A percentile compares a stretch with the other conserved stretches of the same genome.
phyloP scores from a whole-genome alignment of 805 yeast species.

The Nakazawaea ambrosiae region DNA sequence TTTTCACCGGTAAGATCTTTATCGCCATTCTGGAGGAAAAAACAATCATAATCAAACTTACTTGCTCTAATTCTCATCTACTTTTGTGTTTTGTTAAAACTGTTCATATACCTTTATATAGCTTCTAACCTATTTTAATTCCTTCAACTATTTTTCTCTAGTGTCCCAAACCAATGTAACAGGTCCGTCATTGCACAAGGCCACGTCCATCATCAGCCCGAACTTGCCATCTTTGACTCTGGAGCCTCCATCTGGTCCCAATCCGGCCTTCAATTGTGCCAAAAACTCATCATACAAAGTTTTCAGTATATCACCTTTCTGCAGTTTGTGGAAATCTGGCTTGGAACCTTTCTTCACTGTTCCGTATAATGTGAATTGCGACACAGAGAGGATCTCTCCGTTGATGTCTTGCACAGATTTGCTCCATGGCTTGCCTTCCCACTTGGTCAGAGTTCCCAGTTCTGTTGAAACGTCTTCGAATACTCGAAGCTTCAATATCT shows the following conservation, averaged over 20 bases:
- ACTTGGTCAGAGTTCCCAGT: constrained; percentile 39
- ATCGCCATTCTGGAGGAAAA: constrained; percentile 23
- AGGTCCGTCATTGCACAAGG: constrained; percentile 86
- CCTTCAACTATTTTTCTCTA: constrained; percentile 15
- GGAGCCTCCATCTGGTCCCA: constrained; percentile 56
- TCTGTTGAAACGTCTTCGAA: constrained; percentile 50
- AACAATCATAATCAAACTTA: constrained; percentile 4
- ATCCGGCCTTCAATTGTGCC: constrained; percentile 32
- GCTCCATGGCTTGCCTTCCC: constrained; percentile 72
- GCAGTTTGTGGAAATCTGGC: constrained; percentile 92
- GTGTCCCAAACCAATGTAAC: constrained; percentile 83
- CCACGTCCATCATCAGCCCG: constrained; percentile 98
- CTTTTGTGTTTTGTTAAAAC: not conserved
- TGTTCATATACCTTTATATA: not conserved
- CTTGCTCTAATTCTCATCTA: too few species aligned
- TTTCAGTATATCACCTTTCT: constrained; percentile 59
- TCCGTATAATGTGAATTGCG: constrained; percentile 89
- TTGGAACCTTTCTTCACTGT: constrained; percentile 85
- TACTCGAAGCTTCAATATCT: constrained; percentile 56
- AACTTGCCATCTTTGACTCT: constrained; percentile 83
- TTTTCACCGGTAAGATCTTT: constrained; percentile 24
- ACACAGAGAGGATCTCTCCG: constrained; percentile 77
- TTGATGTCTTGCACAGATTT: constrained; percentile 53
- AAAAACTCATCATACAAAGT: constrained; percentile 49
- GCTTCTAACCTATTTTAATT: not conserved